phyloP scores from a whole-genome alignment of 2,329 filamentous ascomycete genomes.

The Stagonosporopsis vannaccii region DNA sequence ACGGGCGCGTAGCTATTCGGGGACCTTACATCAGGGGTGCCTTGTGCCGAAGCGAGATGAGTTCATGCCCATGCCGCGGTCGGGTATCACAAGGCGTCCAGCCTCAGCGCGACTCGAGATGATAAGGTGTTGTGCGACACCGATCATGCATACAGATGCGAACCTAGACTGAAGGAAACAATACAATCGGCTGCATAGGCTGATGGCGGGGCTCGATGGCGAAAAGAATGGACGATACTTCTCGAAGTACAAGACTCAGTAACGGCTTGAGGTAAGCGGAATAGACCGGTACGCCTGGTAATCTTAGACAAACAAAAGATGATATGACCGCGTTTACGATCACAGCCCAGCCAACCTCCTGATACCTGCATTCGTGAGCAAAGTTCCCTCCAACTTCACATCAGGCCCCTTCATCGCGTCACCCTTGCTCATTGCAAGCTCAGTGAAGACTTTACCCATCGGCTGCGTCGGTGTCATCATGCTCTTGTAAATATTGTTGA shows the following conservation, averaged over 20 bases:
- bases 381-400: slow-evolving; percentile 49
- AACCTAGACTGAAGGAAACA: neutral
- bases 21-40: neutral
- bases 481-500: slow-evolving; percentile 41
- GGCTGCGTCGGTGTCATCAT: slow-evolving; percentile 56
- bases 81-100: neutral
- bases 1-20: neutral
- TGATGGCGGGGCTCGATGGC: neutral
- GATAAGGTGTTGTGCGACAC: neutral
- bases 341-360: slow-evolving; percentile 48
- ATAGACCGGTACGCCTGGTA: neutral
- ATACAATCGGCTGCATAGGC: neutral
- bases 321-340: neutral
- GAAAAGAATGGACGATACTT: neutral
- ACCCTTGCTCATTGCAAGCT: slow-evolving; percentile 59
- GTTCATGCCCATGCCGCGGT: neutral
- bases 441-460: slow-evolving; percentile 57
- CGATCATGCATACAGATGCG: neutral
- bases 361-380: slow-evolving; percentile 51
- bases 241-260: neutral
- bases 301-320: neutral
- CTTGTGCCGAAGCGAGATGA: slow-evolving; percentile 8
- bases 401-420: slow-evolving; percentile 48
- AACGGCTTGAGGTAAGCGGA: neutral
- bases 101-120: neutral